Evolutionary conservation across 164 flowering plant species (phyloP), one percentile per base, ranked within the genome.

Genomic region (grape (Vitis vinifera)): DNA sequence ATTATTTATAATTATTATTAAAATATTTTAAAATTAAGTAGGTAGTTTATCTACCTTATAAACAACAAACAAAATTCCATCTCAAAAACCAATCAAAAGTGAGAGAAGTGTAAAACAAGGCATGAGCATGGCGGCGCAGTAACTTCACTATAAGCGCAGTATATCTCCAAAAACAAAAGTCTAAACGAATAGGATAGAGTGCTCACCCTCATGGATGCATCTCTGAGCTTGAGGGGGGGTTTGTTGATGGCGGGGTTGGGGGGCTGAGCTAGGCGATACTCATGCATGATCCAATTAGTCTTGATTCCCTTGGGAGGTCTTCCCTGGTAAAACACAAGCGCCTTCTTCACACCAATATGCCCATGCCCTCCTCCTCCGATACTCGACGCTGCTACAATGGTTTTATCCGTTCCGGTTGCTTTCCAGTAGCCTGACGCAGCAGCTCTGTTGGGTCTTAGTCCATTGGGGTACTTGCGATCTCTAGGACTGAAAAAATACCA

Each of bases 401-500:
- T 65, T 71, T 82, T 86, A 67, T 84, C 89, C 0, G 89, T 82
- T 3, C 89, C 89, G 0, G 86, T 86, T 0, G 90, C 90, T 70
- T 84, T 86, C 90, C 90, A 86, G 55, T 86, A 83, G 12, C 88
- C 90, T 0, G 84, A 81, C 4, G 74, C 82, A 15, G 87, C 90
- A 7, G 85, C 83, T 13, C 90, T 68, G 72, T 86, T 86, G 0
- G 90, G 88, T 62, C 90, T 63, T 0, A 78, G 82, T n/a, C 90
- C 90, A 55, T 86, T 86, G 0, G 88, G 88, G 74, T 86, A 84
- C 77, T 84, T 86, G 1, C 88, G 62, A 52, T 86, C 88, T 63
- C 89, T 75, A 2, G 89, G 89, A 53, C 81, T 84, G 74, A 86
- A 84, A 75, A 86, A 86, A 61, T 86, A 86, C 88, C 88, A 84